phyloP scores from a whole-genome alignment of 108 stramenopile species.

The Skeletonema marinoi region DNA sequence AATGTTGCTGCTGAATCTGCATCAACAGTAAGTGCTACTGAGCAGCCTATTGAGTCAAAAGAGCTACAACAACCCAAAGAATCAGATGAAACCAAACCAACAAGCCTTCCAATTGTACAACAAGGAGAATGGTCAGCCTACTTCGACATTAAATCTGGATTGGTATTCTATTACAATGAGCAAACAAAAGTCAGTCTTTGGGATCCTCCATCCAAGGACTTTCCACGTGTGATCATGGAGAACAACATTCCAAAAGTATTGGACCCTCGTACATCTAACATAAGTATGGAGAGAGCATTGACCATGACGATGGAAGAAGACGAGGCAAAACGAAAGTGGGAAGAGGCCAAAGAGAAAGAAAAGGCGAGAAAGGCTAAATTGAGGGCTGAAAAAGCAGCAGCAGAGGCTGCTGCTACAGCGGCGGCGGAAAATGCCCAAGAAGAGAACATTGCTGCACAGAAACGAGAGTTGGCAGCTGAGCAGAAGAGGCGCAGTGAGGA shows the following conservation, averaged over 20 bases:
- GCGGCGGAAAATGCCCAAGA: not conserved
- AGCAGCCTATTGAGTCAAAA: not conserved
- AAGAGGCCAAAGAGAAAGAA: constrained; percentile 38
- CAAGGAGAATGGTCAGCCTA: constrained; percentile 37
- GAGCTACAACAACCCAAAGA: not conserved
- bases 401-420: constrained; percentile 1
- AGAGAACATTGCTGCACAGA: not conserved
- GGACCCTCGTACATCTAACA: constrained; percentile 13
- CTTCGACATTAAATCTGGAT: constrained; percentile 26
- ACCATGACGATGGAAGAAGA: constrained; percentile 19
- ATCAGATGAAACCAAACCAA: not conserved
- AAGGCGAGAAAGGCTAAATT: constrained; percentile 75
- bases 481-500: constrained; percentile 57
- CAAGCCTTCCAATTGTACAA: constrained; percentile 12
- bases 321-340: constrained; percentile 10
- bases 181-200: constrained; percentile 23
- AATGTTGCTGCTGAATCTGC: not conserved
- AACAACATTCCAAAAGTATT: constrained; percentile 5
- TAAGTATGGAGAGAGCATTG: constrained; percentile 19
- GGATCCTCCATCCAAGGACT: constrained; percentile 36
- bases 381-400: constrained; percentile 68
- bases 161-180: constrained; percentile 40
- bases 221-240: constrained; percentile 19
- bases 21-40: not conserved
- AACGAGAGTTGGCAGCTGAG: constrained; percentile 8